Base-by-base conservation (phyloP, 768 basidiomycete genomes). In the Macrolepiota albuminosa region DNA sequence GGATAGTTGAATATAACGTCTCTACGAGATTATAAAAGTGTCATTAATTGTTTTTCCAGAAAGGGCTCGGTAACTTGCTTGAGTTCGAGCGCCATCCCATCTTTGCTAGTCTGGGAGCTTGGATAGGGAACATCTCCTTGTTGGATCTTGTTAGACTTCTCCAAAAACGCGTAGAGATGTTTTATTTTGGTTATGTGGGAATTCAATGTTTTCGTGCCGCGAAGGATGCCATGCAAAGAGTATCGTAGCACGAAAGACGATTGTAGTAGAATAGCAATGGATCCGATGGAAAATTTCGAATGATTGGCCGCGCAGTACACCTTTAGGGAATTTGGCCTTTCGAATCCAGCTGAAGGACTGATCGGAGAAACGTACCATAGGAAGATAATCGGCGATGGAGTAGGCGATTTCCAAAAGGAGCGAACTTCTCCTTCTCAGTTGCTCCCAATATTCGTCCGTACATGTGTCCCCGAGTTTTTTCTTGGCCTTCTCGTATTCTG, bases 1-100 rank as follows among this genome's bases (percentile, higher is more conserved):
- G 84, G 83, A 63, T 87, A 87, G 10, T 71, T 67, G 60, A 87
- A 87, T 0, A 72, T 71, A 0, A 86, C 76, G 53, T 84, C 66
- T 21, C 85, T 86, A 55, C 0, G n/a, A 18, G 9, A 24, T 53
- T 34, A 33, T 10, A 16, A 8, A 40, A 31, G 26, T 11, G 16
- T 54, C 18, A 33, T 1, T 6, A 34, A n/a, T n/a, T 14, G 4
- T 11, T 40, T 8, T 24, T 7, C 21, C 9, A 9, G 55, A 5
- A 50, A 54, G 6, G 47, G 37, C 11, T 9, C 18, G 54, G 31
- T 47, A 33, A 37, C 46, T 14, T 63, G 72, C 73, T 60, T 63
- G 21, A 74, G 52, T 47, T 72, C 69, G 26, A 74, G 64, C 1
- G 64, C 62, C 73, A 74, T 73, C 0, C 73, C 72, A 18, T 53